These are phyloP conservation scores for Fusarium beomiforme DNA, from an alignment of 2,329 filamentous ascomycete species.

Conservation along the genomic window DNA sequence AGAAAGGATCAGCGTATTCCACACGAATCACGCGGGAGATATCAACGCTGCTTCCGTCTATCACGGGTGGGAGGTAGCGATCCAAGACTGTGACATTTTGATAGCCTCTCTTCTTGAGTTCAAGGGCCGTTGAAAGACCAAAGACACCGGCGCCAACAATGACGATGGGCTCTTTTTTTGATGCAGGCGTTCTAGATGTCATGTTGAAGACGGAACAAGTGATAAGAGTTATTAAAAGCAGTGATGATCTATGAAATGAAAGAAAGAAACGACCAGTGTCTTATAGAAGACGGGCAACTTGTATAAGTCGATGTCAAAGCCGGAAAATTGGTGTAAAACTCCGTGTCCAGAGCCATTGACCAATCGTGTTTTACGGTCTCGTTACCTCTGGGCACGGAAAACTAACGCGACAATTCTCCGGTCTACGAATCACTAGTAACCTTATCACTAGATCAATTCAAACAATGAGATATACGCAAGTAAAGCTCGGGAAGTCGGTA, in stretches of 20 bases:
- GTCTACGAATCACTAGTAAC: not conserved
- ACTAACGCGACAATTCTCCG: constrained; percentile 1
- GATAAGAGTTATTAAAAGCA: not conserved
- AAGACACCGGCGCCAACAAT: constrained; percentile 60
- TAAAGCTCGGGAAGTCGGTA: not conserved
- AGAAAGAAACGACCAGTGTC: not conserved
- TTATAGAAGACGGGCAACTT: not conserved
- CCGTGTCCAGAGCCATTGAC: constrained; percentile 19
- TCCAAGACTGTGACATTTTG: constrained; percentile 60
- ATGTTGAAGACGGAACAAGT: not conserved
- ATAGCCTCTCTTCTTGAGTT: constrained; percentile 56
- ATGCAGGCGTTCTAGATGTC: constrained; percentile 28
- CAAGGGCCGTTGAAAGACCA: constrained; percentile 60
- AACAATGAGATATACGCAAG: not conserved
- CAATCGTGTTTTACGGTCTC: constrained; percentile 24
- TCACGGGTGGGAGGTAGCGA: constrained; percentile 48
- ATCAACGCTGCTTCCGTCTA: constrained; percentile 54
- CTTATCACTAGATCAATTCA: not conserved
- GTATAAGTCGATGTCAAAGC: not conserved
- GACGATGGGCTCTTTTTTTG: constrained; percentile 44
- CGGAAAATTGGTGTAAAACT: constrained; percentile 21
- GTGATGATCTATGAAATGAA: not conserved
- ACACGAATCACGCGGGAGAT: constrained; percentile 53
- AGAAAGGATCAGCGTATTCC: constrained; percentile 73
- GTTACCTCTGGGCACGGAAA: constrained; percentile 21